Conservation (phyloP, 352 stramenopile genomes). For the Pythium periplocum region DNA sequence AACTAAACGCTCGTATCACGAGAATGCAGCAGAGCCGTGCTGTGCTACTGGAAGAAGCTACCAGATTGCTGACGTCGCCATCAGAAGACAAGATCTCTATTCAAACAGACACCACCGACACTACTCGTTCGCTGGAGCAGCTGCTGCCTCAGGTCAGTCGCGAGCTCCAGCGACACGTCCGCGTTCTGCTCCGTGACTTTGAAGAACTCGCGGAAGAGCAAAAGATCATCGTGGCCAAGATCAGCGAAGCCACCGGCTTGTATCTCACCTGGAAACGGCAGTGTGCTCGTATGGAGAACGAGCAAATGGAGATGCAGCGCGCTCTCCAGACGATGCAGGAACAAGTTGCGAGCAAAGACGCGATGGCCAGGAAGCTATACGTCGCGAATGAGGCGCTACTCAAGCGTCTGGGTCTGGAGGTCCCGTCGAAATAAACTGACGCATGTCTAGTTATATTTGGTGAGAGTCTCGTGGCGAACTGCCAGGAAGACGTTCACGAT, state of each 20-base stretch:
- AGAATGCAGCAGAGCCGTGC: constrained; percentile 40
- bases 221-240: constrained; percentile 45
- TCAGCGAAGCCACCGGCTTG: constrained; percentile 49
- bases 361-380: constrained; percentile 57
- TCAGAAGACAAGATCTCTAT: constrained; percentile 4
- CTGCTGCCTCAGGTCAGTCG: constrained; percentile 40
- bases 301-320: constrained; percentile 26
- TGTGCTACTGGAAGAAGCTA: constrained; percentile 41
- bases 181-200: constrained; percentile 45
- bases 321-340: constrained; percentile 28
- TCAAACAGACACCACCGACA: constrained; percentile 9
- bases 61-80: constrained; percentile 27
- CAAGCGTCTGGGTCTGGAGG: constrained; percentile 23
- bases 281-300: constrained; percentile 32
- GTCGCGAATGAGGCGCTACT: constrained; percentile 57
- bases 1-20: constrained; percentile 37
- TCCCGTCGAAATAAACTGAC: too few relatives aligned
- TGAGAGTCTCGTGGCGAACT: too few relatives aligned
- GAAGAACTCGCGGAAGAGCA: constrained; percentile 55
- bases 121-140: constrained; percentile 24
- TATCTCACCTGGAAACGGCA: constrained; percentile 57
- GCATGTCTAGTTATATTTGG: too few relatives aligned
- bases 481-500: too few relatives aligned
- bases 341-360: constrained; percentile 45
- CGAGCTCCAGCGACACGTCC: constrained; percentile 42